Evolutionary conservation across 2,329 filamentous ascomycete genomes (phyloP), one percentile per base, ranked within the genome.

Genomic region (Daldinia sp.): DNA sequence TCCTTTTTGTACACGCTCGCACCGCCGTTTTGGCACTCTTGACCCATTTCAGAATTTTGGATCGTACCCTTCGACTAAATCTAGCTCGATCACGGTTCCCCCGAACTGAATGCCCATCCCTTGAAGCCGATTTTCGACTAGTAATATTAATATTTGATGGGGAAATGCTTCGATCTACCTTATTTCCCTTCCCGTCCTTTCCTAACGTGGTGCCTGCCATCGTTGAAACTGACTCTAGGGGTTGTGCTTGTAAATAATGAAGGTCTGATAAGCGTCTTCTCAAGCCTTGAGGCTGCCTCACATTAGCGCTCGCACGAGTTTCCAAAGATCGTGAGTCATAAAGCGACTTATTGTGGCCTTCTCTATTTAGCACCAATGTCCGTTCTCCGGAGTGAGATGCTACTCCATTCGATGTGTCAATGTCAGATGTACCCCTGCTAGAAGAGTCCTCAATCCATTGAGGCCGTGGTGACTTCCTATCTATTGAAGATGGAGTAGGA

Each of bases 231-330:
- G 54, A 26, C 33, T 67, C 48, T 26, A 60, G 51, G 15, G 67
- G 57, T 23, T 70, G 65, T n/a, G 65, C 68, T 15, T 75, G 62
- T 20, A 77, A 57, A 35, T 55, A 65, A 20, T 74, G 71, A 50
- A 78, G 53, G 33, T 77, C 74, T 37, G 76, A 75, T 26, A 77
- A 63, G 41, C 70, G 71, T 39, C 71, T 77, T 51, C 71, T 72
- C 50, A 78, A 69, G 9, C 72, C 68, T 42, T 50, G 74, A 35
- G 65, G 53, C 5, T 70, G 69, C 18, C 65, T 69, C 30, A 37
- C 42, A 53, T 60, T 57, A 6, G 67, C 66, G 41, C 59, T 50
- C 9, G 39, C 46, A 15, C 63, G 55, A 15, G 50, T 41, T 23
- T 66, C 51, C 48, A 63, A 42, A 42, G 44, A 63, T 50, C 33